Conservation (phyloP, 495 filamentous ascomycete species). For the Hypoxylon fuscum region DNA sequence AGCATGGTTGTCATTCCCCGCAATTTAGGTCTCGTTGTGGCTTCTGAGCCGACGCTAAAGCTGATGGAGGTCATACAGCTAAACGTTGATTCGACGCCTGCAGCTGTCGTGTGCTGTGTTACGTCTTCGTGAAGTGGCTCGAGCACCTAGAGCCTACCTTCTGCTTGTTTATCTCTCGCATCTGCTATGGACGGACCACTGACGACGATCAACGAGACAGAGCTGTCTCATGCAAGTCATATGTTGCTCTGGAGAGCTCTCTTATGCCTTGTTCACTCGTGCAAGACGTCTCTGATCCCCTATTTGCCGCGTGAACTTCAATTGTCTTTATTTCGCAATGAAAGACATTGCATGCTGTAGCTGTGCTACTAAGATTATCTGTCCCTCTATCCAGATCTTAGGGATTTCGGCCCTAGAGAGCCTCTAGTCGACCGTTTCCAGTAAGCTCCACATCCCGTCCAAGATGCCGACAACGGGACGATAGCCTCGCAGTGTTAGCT, state of each 20-base stretch:
- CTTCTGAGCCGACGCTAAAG: constrained; percentile 18
- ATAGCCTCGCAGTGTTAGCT: constrained; percentile 26
- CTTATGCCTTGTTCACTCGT: constrained; percentile 7
- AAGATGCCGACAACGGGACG: constrained; percentile 18
- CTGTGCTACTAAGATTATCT: constrained; percentile 7
- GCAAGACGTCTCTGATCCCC: constrained; percentile 1
- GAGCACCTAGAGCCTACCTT: constrained; percentile 14
- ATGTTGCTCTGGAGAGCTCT: constrained; percentile 13
- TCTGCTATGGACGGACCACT: constrained; percentile 17
- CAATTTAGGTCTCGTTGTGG: constrained; percentile 3
- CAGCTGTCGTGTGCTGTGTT: constrained; percentile 22
- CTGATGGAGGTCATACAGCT: constrained; percentile 19
- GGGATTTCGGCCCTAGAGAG: constrained; percentile 8
- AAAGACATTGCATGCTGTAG: neutral
- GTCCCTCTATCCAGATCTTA: neutral
- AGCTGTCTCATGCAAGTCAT: constrained; percentile 37
- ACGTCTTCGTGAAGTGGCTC: constrained; percentile 8
- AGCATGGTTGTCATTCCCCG: constrained; percentile 15
- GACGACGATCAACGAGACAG: constrained; percentile 21
- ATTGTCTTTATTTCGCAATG: neutral
- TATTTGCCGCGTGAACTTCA: constrained; percentile 5
- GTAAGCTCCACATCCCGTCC: constrained; percentile 29
- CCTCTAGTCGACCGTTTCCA: constrained; percentile 9
- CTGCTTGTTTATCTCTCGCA: constrained; percentile 25
- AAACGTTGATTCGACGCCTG: constrained; percentile 19